A percentile compares a stretch with the other conserved stretches of the same genome.
phyloP scores from a whole-genome alignment of 176 grass and related monocot species.

The Zoysia pacifica region DNA sequence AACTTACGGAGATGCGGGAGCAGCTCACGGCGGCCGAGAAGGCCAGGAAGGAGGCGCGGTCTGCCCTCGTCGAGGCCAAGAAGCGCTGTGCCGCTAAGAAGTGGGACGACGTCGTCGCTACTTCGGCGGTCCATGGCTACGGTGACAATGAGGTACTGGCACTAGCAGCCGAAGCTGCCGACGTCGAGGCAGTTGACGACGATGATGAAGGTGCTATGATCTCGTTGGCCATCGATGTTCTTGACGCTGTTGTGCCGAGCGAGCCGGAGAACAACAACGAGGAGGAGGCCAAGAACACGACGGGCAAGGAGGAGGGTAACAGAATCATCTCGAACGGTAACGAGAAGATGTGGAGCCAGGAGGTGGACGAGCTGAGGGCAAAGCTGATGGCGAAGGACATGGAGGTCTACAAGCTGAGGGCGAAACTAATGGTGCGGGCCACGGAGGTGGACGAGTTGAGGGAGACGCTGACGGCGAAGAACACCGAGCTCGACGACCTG shows the following conservation, averaged over 20 bases:
- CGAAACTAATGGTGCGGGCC: slow-evolving; percentile 48
- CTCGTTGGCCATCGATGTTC: slow-evolving; percentile 27
- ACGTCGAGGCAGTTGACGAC: neutral
- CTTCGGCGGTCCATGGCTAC: neutral
- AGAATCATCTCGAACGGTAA: neutral
- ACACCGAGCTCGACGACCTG: slow-evolving; percentile 39
- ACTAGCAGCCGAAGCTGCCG: slow-evolving; percentile 17
- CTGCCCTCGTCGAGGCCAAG: slow-evolving; percentile 59
- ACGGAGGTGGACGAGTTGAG: slow-evolving; percentile 43
- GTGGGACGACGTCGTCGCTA: neutral
- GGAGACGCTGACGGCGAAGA: slow-evolving; percentile 55
- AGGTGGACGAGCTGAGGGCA: slow-evolving; percentile 39
- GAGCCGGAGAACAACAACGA: neutral
- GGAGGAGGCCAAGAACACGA: neutral
- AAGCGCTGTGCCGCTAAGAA: slow-evolving; percentile 46
- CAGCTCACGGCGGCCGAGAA: slow-evolving; percentile 61
- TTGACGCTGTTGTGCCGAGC: slow-evolving; percentile 8
- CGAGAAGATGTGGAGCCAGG: neutral
- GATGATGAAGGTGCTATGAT: slow-evolving; percentile 4
- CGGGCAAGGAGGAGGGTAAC: slow-evolving; percentile 7
- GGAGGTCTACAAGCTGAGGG: slow-evolving; percentile 43
- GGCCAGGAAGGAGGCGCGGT: slow-evolving; percentile 66
- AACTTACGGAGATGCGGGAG: slow-evolving; percentile 59
- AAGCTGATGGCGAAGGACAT: slow-evolving; percentile 52
- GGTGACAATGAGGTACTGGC: slow-evolving; percentile 12